A percentile compares a stretch with the other conserved stretches of the same genome.
phyloP scores from a whole-genome alignment of 139 green algal genomes.

The Picochlorum costavermella region DNA sequence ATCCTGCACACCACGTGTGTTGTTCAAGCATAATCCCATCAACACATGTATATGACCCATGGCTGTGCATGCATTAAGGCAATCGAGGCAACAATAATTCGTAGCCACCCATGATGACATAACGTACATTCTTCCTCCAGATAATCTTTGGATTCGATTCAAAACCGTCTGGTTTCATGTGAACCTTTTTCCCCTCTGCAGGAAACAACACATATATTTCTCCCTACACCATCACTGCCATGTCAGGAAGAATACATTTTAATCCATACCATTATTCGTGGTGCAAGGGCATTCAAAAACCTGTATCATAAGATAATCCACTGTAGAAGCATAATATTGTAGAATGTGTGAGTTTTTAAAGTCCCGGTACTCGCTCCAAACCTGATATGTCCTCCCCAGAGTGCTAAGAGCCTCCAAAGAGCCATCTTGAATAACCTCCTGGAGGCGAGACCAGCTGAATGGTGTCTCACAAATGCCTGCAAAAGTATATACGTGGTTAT shows the following conservation, averaged over 20 bases:
- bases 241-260: background rate
- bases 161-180: no score
- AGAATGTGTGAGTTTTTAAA: slow-evolving; percentile 5
- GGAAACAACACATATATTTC: no score
- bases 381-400: background rate
- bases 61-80: background rate
- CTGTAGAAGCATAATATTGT: background rate
- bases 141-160: no score
- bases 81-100: no score
- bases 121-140: no score
- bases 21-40: background rate
- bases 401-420: background rate
- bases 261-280: slow-evolving; percentile 4
- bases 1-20: background rate
- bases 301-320: slow-evolving; percentile 2
- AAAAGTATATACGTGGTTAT: background rate
- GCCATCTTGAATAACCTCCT: background rate
- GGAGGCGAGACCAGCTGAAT: background rate
- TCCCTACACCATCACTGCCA: no score
- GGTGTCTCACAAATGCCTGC: slow-evolving; percentile 5
- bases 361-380: background rate
- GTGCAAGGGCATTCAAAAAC: slow-evolving; percentile 4
- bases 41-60: background rate
- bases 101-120: no score
- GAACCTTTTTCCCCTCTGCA: no score